These are phyloP conservation scores for Geotrichum bryndzae DNA, from an alignment of 1,139 yeast species.

Conservation along the genomic window DNA sequence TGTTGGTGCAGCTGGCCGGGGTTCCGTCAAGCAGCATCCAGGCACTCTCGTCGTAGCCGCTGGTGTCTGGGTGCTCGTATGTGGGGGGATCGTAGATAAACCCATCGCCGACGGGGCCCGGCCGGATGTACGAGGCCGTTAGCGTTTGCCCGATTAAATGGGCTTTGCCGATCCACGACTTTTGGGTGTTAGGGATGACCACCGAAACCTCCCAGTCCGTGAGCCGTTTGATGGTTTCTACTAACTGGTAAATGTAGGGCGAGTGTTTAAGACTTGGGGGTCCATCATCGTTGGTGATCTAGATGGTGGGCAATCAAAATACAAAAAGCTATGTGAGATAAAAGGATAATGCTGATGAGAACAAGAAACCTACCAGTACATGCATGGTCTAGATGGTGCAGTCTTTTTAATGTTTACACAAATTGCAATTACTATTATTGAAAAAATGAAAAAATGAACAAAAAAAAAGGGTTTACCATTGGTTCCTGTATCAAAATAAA, in stretches of 20 bases:
- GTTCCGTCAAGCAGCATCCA: conserved; percentile 89
- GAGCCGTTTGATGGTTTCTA: conserved; percentile 53
- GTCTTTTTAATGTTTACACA: too few species aligned
- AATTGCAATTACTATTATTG: conserved; percentile 3
- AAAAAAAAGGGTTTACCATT: background rate
- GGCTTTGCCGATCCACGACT: conserved; percentile 97
- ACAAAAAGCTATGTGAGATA: background rate
- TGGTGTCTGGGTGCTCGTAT: conserved; percentile 28
- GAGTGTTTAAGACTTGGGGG: conserved; percentile 78
- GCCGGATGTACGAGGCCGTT: conserved; percentile 52
- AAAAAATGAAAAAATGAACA: conserved; percentile 5
- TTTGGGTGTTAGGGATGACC: conserved; percentile 56
- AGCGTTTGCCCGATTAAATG: conserved; percentile 82
- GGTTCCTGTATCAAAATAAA: too few species aligned
- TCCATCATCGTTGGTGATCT: conserved; percentile 89
- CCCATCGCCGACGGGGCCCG: conserved; percentile 42
- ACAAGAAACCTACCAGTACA: conserved; percentile 18
- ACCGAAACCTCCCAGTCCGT: conserved; percentile 88
- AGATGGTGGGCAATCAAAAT: background rate
- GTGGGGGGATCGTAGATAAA: conserved; percentile 46
- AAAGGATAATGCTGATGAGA: background rate
- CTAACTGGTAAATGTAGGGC: conserved; percentile 78
- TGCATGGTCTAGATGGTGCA: conserved; percentile 21
- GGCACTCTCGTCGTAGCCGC: conserved; percentile 45
- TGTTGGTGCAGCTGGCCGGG: conserved; percentile 91